Evolutionary conservation across 192 early-diverging fungal genomes (phyloP), one percentile per base, ranked within the genome.

Genomic region (Mortierella alpina): DNA sequence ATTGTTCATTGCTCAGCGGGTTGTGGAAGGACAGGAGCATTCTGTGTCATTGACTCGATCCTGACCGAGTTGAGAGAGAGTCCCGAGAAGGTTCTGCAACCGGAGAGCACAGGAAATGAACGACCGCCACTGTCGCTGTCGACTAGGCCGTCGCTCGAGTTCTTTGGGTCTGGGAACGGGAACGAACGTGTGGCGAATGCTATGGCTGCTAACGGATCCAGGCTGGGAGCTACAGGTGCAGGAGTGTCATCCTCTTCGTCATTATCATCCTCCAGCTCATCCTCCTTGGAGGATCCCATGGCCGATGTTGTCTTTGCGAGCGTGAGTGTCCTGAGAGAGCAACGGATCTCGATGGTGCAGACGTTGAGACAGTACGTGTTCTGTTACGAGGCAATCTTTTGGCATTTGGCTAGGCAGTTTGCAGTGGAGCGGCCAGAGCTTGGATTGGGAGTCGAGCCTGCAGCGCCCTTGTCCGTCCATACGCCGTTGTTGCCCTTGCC

Each of bases 331-430:
- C 90, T 96, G 73, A 83, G 95, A 66, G 88, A 91, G 71, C 94
- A 95, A 70, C 88, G 95, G 39, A 82, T 96, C 42, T 85, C 86
- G 12, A 92, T 94, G 89, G 95, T 96, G n/a, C 95, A 96, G 82
- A 92, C 92, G 4, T 70, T 92, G 47, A 70, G 85, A 52, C 95
- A 96, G 84, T 96, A 90, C 86, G 91, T 88, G 22, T 95, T 94
- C 72, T 94, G 93, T 79, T 94, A 96, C 69, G 93, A 96, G 67
- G 91, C 94, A 4, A 80, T 94, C 63, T 69, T 83, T 56, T 93
- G 91, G 91, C 78, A 75, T 51, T 15, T 85, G 14, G 46, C 67
- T 6, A 54, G 54, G 48, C 61, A 70, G 42, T 78, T 78, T 78
- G 42, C 68, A 2, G 70, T 60, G 56, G 68, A 78, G 13, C 55